phyloP scores from a whole-genome alignment of 2,329 filamentous ascomycete species.

The Aspergillus tanneri region DNA sequence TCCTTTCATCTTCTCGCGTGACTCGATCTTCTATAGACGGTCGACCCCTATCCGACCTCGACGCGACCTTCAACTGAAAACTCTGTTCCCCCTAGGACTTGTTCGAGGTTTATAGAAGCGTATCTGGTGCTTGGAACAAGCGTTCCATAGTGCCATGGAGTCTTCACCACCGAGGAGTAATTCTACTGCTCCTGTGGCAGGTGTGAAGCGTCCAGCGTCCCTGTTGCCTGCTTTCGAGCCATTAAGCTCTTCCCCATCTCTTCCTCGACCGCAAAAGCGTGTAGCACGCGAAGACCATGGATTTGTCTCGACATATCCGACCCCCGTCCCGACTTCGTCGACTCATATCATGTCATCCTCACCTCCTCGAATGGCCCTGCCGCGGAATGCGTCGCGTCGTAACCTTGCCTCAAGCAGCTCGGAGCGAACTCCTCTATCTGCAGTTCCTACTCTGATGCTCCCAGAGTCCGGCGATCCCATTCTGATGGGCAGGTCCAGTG shows the following conservation, averaged over 20 bases:
- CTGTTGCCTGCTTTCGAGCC: constrained; percentile 52
- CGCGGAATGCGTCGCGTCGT: constrained; percentile 59
- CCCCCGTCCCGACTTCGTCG: constrained; percentile 88
- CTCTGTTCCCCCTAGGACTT: constrained; percentile 11
- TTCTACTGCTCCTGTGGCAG: constrained; percentile 36
- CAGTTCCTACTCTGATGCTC: constrained; percentile 79
- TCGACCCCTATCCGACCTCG: constrained; percentile 15
- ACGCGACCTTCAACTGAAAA: constrained; percentile 27
- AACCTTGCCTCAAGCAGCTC: constrained; percentile 57
- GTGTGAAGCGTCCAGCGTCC: constrained; percentile 49
- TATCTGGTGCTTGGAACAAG: constrained; percentile 7
- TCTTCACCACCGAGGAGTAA: constrained; percentile 41
- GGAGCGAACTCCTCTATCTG: constrained; percentile 78
- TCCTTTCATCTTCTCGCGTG: constrained; percentile 14
- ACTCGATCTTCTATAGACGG: constrained; percentile 9
- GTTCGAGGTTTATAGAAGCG: constrained; percentile 9
- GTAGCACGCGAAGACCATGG: constrained; percentile 45
- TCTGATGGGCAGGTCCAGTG: constrained; percentile 88
- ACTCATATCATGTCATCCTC: constrained; percentile 88
- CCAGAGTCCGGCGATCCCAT: constrained; percentile 77
- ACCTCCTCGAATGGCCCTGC: constrained; percentile 58
- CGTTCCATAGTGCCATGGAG: constrained; percentile 34
- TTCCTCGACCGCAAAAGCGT: constrained; percentile 50
- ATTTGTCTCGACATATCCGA: constrained; percentile 70
- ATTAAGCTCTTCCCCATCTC: constrained; percentile 48